Evolutionary conservation across 805 yeast genomes (phyloP).

Genomic region (Metschnikowia drakensbergensis): DNA sequence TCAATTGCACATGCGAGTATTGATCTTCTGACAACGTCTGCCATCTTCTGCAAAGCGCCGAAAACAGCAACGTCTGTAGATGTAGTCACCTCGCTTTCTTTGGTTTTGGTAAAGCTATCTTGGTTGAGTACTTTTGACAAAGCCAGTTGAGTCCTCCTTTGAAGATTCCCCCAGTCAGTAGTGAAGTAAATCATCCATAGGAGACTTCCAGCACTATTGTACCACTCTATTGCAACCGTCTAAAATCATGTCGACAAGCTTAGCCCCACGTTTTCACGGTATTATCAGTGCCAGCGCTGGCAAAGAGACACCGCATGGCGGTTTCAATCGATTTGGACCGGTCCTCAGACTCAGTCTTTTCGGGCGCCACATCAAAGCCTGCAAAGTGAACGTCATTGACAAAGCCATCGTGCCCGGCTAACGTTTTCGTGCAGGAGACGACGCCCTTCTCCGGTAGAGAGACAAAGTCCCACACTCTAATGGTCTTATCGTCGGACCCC

Average conservation of each 20-base stretch:
- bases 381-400: constrained; percentile 62
- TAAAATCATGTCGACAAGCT: neutral
- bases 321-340: constrained; percentile 27
- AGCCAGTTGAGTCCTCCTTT: no score
- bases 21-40: no score
- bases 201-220: no score
- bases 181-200: no score
- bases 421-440: constrained; percentile 44
- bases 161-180: no score
- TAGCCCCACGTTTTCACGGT: constrained; percentile 53
- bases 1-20: no score
- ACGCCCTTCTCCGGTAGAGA: constrained; percentile 35
- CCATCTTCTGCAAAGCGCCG: no score
- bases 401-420: constrained; percentile 72
- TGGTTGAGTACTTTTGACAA: no score
- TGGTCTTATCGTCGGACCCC: constrained; percentile 74
- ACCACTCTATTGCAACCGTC: neutral
- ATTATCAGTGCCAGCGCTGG: constrained; percentile 62
- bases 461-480: constrained; percentile 73
- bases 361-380: constrained; percentile 24
- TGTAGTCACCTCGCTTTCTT: no score
- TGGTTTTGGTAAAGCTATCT: no score
- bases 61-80: no score
- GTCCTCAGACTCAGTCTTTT: constrained; percentile 13
- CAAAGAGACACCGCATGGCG: constrained; percentile 58